Evolutionary conservation across 1,284 basidiomycete species (phyloP), one percentile per base, ranked within the genome.

Genomic region (Exobasidium rhododendri): DNA sequence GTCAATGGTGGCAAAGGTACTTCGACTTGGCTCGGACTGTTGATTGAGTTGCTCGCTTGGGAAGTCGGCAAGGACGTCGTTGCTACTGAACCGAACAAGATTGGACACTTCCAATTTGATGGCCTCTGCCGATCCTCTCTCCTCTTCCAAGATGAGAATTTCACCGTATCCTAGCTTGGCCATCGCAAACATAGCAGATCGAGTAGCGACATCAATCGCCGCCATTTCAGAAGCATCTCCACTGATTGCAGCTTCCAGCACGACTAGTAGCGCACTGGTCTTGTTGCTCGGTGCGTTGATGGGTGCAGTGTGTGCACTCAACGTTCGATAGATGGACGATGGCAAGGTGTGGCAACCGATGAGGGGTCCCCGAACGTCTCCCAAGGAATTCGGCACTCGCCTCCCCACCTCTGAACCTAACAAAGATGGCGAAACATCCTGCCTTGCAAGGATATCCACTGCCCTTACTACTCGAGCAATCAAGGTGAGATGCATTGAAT

Each of bases 261-360:
- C 28, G 11, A 64, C 46, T 6, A 64, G 47, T n/a, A 64, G 47
- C 10, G 59, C 63, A n/a, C 52, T 30, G 11, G 35, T 30, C 6
- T 47, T 22, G 32, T 43, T 32, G 45, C 59, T 56, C 14, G 63
- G 53, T 49, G 43, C 54, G 32, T 64, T 64, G 63, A 64, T 57
- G 2, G 63, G 63, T 29, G 43, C 58, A 4, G 56, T 43, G 31
- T 55, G 43, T 20, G 40, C 40, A 11, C 22, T 24, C 7, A 61
- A 17, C 22, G 46, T 32, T 13, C 44, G 26, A 28, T 64, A 58
- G 43, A 64, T 28, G 6, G 61, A 47, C 20, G 20, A 14, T n/a
- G 63, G 61, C 13, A 64, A 47, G 11, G 60, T 58, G 44, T 64
- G 63, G 32, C 62, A 52, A 2, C 51, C 63, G 20, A 61, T 26